Conservation (phyloP, 495 filamentous ascomycete species). For the Neurospora sp. region DNA sequence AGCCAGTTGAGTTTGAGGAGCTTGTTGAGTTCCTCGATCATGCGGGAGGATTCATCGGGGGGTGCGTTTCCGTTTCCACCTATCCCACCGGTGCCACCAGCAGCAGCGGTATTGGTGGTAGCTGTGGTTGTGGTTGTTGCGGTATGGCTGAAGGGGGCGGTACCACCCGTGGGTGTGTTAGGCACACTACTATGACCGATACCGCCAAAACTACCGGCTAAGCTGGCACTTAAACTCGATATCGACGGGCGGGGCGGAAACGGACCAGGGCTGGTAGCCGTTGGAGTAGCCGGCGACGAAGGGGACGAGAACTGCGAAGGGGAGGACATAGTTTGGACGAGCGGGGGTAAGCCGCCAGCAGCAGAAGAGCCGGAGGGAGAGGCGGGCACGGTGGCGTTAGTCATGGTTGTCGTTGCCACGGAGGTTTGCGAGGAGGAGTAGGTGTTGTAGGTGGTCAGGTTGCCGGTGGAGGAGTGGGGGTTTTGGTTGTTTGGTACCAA, state of each 20-base stretch:
- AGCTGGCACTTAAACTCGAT: background rate
- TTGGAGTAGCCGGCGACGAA: background rate
- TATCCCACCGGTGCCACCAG: background rate
- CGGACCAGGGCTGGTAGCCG: background rate
- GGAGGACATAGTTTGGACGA: background rate
- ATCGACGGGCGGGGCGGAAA: background rate
- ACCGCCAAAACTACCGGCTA: background rate
- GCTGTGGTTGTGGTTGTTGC: background rate
- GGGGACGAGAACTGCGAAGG: background rate
- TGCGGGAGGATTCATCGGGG: conserved; percentile 60
- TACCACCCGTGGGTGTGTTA: background rate
- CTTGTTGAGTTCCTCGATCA: conserved; percentile 72
- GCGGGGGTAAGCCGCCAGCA: background rate
- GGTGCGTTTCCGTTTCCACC: background rate
- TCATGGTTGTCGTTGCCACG: background rate
- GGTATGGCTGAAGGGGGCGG: conserved; percentile 14
- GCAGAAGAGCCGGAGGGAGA: background rate
- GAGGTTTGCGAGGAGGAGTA: background rate
- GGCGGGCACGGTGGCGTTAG: background rate
- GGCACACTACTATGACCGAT: background rate
- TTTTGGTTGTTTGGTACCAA: background rate
- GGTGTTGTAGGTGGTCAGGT: background rate
- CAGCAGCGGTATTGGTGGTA: background rate
- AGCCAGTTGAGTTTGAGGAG: conserved; percentile 95
- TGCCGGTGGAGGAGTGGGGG: background rate